phyloP scores from a whole-genome alignment of 805 yeast species.

The Scheffersomyces lignosus region DNA sequence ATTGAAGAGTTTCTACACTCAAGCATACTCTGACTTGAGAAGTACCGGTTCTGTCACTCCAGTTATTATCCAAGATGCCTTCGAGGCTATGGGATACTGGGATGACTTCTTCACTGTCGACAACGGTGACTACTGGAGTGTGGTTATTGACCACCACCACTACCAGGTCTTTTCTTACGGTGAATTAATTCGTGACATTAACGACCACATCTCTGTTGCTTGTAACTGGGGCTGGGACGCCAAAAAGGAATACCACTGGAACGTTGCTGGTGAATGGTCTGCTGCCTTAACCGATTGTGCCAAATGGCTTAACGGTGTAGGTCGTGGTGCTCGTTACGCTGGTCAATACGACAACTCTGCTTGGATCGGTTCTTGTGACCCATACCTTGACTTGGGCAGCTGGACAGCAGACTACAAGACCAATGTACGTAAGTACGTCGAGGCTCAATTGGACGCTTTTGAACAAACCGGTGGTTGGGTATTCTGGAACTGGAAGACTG shows the following conservation, averaged over 20 bases:
- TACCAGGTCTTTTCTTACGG: constrained; percentile 78
- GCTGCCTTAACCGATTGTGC: constrained; percentile 69
- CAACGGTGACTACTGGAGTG: constrained; percentile 51
- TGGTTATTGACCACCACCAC: constrained; percentile 84
- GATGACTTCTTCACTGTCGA: constrained; percentile 47
- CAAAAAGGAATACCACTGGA: constrained; percentile 64
- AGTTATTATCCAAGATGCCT: constrained; percentile 82
- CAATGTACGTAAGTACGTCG: constrained; percentile 68
- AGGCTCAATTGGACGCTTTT: constrained; percentile 86
- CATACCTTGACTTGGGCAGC: constrained; percentile 24
- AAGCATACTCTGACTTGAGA: constrained; percentile 69
- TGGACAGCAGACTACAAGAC: constrained; percentile 62
- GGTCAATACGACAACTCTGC: constrained; percentile 49
- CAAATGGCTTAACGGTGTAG: constrained; percentile 67
- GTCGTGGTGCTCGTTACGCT: constrained; percentile 78
- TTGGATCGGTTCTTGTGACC: constrained; percentile 61
- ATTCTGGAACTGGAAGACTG: constrained; percentile 94
- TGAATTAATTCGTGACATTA: constrained; percentile 59
- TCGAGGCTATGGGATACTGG: constrained; percentile 58
- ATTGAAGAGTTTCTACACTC: constrained; percentile 57
- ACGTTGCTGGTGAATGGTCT: constrained; percentile 79
- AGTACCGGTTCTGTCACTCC: constrained; percentile 45
- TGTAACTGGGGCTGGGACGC: constrained; percentile 30
- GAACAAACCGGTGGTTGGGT: constrained; percentile 83
- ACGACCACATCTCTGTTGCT: constrained; percentile 53